Percentiles rank a stretch among this genome's conserved stretches.
phyloP scores from a whole-genome alignment of 352 stramenopile species.

The Pythium folliculosum region DNA sequence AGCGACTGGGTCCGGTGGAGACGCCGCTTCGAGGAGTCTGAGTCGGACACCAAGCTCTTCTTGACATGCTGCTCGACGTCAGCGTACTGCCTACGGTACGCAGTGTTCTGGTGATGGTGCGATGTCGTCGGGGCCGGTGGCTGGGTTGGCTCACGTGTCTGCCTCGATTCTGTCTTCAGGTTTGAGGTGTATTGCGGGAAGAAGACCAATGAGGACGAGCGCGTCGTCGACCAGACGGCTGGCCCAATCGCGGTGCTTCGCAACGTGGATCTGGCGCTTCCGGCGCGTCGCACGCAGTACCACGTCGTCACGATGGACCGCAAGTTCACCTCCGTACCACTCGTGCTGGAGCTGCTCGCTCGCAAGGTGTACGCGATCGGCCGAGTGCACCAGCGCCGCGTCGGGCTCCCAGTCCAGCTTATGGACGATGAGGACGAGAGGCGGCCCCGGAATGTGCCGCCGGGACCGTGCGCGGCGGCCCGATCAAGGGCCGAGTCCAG shows the following conservation, averaged over 20 bases:
- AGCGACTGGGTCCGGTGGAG: not conserved
- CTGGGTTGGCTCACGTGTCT: not conserved
- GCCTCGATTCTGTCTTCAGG: not conserved
- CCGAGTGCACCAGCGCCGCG: not conserved
- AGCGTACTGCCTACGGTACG: not conserved
- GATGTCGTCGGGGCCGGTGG: not conserved
- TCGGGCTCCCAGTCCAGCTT: not conserved
- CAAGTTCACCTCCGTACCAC: not conserved
- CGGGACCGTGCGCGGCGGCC: not conserved
- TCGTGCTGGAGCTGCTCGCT: not conserved
- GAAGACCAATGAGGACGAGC: not conserved
- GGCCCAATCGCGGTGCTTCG: not conserved
- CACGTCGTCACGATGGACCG: not conserved
- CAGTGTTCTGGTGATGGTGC: not conserved
- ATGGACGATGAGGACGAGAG: not conserved
- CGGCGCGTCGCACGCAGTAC: not conserved
- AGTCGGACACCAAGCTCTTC: not conserved
- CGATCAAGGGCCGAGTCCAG: not conserved
- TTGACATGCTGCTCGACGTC: not conserved
- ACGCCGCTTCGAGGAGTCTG: not conserved
- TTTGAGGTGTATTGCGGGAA: not conserved
- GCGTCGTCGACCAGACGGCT: not conserved
- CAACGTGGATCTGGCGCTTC: not conserved
- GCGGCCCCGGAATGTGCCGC: no score
- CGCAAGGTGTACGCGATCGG: not conserved